Conservation (phyloP, 2,329 filamentous ascomycete genomes). For the Cyphellophora europaea region DNA sequence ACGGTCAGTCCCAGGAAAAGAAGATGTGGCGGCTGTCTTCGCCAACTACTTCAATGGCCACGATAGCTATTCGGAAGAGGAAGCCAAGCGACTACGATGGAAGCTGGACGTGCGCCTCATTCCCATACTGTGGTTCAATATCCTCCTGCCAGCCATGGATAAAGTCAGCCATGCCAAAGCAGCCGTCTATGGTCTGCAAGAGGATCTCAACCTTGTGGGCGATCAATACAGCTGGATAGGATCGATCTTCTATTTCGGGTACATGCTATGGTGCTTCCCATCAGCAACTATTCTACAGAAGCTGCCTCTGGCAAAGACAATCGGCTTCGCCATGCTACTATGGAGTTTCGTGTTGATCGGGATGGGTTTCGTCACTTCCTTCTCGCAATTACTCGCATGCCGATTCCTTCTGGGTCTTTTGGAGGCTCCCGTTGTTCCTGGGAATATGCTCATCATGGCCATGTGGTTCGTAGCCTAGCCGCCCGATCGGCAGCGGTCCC, state of each 20-base stretch:
- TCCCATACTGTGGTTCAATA: constrained; percentile 29
- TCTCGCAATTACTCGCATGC: constrained; percentile 28
- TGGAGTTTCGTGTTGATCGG: constrained; percentile 39
- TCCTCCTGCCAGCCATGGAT: no score
- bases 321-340: constrained; percentile 46
- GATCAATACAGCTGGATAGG: constrained; percentile 20
- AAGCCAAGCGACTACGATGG: constrained; percentile 24
- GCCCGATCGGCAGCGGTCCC: constrained; percentile 2
- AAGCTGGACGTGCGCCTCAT: constrained; percentile 34
- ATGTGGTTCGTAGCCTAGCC: constrained; percentile 34
- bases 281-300: constrained; percentile 20
- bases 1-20: no score
- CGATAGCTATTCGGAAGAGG: constrained; percentile 21
- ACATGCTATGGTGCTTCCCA: constrained; percentile 23
- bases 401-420: constrained; percentile 32
- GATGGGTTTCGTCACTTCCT: constrained; percentile 26
- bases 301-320: constrained; percentile 33
- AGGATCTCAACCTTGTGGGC: constrained; percentile 15
- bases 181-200: constrained; percentile 19
- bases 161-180: constrained; percentile 21
- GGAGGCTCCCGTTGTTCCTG: constrained; percentile 38
- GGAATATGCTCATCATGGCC: constrained; percentile 38
- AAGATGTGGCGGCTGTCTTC: constrained; percentile 4
- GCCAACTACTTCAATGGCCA: constrained; percentile 11
- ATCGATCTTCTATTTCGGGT: constrained; percentile 25